Evolutionary conservation across 805 yeast genomes (phyloP).

Genomic region (Ogataea henricii): DNA sequence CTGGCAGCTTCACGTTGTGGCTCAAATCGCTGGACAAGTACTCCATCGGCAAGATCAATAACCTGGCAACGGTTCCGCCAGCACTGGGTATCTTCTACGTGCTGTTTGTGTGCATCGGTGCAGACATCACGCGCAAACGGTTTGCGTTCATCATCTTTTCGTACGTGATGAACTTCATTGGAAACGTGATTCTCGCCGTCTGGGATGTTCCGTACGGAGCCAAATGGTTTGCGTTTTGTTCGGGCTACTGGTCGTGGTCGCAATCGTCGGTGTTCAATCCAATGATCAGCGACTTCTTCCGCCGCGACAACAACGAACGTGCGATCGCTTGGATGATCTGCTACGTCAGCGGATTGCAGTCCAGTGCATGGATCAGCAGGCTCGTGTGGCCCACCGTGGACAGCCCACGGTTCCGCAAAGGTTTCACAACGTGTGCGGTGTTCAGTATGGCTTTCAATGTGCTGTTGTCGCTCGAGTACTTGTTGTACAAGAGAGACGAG

Average conservation of each 20-base stretch:
- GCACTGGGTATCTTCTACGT: constrained; percentile 57
- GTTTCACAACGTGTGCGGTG: constrained; percentile 50
- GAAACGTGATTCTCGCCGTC: constrained; percentile 55
- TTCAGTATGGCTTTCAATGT: constrained; percentile 37
- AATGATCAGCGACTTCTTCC: constrained; percentile 56
- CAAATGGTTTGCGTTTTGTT: constrained; percentile 65
- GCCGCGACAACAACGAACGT: constrained; percentile 57
- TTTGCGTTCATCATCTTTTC: constrained; percentile 57
- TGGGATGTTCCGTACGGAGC: constrained; percentile 62
- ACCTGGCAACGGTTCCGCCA: constrained; percentile 57
- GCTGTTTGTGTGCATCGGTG: constrained; percentile 47
- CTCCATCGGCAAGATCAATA: constrained; percentile 46
- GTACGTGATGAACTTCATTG: constrained; percentile 54
- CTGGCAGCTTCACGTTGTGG: constrained; percentile 66
- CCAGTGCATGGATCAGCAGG: constrained; percentile 38
- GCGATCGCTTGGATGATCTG: constrained; percentile 58
- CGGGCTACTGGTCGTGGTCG: constrained; percentile 63
- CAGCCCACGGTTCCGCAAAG: constrained; percentile 56
- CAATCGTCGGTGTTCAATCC: constrained; percentile 64
- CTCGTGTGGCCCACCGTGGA: constrained; percentile 51
- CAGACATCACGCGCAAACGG: constrained; percentile 54
- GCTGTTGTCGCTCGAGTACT: constrained; percentile 19
- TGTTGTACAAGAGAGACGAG: constrained; percentile 55
- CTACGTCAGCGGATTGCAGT: constrained; percentile 49
- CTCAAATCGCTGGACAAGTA: constrained; percentile 50